Conservation (phyloP, 495 filamentous ascomycete species). For the Penicillium alfredii region DNA sequence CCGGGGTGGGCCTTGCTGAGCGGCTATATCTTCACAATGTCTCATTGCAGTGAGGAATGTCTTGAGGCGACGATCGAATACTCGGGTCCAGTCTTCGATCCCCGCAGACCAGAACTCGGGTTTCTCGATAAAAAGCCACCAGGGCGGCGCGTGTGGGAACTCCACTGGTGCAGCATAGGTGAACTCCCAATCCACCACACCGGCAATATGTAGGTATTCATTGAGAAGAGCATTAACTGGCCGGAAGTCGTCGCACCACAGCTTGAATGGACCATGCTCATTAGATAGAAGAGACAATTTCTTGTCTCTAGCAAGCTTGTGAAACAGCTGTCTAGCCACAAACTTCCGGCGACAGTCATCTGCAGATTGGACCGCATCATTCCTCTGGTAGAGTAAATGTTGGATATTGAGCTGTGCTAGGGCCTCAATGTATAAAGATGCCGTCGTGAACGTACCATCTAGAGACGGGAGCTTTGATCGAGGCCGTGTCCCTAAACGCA, state of each 20-base stretch:
- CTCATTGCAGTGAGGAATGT: slow-evolving; percentile 9
- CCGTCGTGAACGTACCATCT: slow-evolving; percentile 32
- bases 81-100: slow-evolving; percentile 16
- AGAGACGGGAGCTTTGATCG: slow-evolving; percentile 33
- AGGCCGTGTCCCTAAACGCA: slow-evolving; percentile 20
- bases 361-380: slow-evolving; percentile 31
- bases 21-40: slow-evolving; percentile 1
- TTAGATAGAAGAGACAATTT: slow-evolving; percentile 3
- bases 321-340: slow-evolving; percentile 35
- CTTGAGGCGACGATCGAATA: slow-evolving; percentile 8
- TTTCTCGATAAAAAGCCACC: slow-evolving; percentile 35
- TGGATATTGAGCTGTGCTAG: slow-evolving; percentile 38
- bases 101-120: slow-evolving; percentile 29
- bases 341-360: slow-evolving; percentile 41
- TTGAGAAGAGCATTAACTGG: slow-evolving; percentile 22
- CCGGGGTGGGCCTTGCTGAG: slow-evolving; percentile 6
- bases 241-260: slow-evolving; percentile 22
- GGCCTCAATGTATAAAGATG: slow-evolving; percentile 29
- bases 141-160: slow-evolving; percentile 33
- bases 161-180: slow-evolving; percentile 31
- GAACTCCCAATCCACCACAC: slow-evolving; percentile 38
- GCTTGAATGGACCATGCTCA: slow-evolving; percentile 19
- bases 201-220: slow-evolving; percentile 5
- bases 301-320: slow-evolving; percentile 26
- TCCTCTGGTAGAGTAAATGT: slow-evolving; percentile 35